These are phyloP conservation scores for Apium graveolens DNA, from an alignment of 129 eudicot genomes.

Conservation along the genomic window DNA sequence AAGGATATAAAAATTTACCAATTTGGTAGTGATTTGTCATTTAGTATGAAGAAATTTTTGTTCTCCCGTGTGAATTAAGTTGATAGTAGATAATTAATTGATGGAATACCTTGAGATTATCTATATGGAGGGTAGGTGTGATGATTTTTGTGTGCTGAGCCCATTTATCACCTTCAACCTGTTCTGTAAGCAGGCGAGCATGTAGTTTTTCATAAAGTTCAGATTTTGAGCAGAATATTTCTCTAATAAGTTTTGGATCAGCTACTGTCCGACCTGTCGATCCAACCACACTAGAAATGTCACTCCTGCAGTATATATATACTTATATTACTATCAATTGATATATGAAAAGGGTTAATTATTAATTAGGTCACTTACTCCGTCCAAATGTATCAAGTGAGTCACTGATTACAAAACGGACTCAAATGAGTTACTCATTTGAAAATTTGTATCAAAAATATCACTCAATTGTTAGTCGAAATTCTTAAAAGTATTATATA, in stretches of 20 bases:
- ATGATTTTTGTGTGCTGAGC: constrained; percentile 85
- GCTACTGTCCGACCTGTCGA: constrained; percentile 65
- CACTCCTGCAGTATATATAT: no score
- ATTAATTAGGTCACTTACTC: no score
- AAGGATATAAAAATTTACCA: no score
- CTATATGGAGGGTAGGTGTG: constrained; percentile 82
- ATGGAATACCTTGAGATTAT: constrained; percentile 62
- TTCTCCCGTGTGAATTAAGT: background rate
- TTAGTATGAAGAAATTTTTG: background rate
- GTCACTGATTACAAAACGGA: no score
- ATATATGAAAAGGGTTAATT: no score
- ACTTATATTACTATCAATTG: no score
- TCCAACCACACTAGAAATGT: constrained; percentile 94
- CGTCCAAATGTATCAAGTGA: no score
- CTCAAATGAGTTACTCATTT: no score
- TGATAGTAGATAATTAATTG: background rate
- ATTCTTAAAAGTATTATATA: no score
- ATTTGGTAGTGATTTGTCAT: background rate
- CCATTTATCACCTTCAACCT: constrained; percentile 96
- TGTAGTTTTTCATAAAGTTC: constrained; percentile 76
- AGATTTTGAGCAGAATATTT: constrained; percentile 63
- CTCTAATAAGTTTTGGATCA: constrained; percentile 78
- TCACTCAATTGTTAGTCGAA: no score
- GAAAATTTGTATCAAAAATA: no score
- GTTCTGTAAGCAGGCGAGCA: constrained; percentile 60